A percentile compares a stretch with the other conserved stretches of the same genome.
Evolutionary conservation across 768 basidiomycete genomes (phyloP).

Genomic region (Gloeopeniophorella convolvens): DNA sequence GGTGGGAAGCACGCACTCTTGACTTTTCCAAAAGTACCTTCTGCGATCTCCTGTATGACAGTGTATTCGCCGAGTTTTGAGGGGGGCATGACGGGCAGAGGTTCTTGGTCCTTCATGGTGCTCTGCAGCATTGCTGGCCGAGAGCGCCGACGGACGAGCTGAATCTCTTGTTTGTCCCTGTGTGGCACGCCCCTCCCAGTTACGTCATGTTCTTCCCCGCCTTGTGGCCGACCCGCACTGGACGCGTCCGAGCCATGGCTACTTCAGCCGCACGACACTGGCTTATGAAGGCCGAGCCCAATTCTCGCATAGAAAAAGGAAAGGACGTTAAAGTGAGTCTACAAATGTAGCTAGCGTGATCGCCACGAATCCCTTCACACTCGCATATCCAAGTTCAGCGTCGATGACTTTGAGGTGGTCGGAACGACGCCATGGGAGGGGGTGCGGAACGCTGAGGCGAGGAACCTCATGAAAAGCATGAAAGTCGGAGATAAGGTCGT

Average conservation of each 20-base stretch:
- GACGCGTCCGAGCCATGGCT: neutral
- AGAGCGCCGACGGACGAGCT: neutral
- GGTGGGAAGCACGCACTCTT: slow-evolving; percentile 65
- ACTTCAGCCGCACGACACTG: slow-evolving; percentile 34
- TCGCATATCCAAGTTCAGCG: slow-evolving; percentile 50
- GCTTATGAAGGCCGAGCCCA: slow-evolving; percentile 85
- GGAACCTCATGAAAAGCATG: slow-evolving; percentile 83
- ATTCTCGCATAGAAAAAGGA: slow-evolving; percentile 77
- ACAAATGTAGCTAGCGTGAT: neutral
- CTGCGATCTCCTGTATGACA: slow-evolving; percentile 82
- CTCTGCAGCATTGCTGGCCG: neutral
- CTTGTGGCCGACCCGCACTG: too few relatives aligned
- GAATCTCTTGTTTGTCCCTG: slow-evolving; percentile 10
- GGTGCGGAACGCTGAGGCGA: slow-evolving; percentile 78
- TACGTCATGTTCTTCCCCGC: slow-evolving; percentile 11
- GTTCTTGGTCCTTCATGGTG: slow-evolving; percentile 25
- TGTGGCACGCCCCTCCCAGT: neutral
- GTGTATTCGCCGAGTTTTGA: slow-evolving; percentile 89
- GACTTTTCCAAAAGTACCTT: slow-evolving; percentile 98
- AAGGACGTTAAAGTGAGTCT: slow-evolving; percentile 70
- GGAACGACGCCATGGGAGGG: slow-evolving; percentile 79
- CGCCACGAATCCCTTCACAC: neutral
- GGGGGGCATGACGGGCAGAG: slow-evolving; percentile 38
- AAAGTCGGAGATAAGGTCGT: slow-evolving; percentile 62
- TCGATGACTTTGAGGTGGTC: slow-evolving; percentile 75